These are phyloP conservation scores for Nephelium lappaceum DNA, from an alignment of 345 rosid genomes.

Conservation along the genomic window DNA sequence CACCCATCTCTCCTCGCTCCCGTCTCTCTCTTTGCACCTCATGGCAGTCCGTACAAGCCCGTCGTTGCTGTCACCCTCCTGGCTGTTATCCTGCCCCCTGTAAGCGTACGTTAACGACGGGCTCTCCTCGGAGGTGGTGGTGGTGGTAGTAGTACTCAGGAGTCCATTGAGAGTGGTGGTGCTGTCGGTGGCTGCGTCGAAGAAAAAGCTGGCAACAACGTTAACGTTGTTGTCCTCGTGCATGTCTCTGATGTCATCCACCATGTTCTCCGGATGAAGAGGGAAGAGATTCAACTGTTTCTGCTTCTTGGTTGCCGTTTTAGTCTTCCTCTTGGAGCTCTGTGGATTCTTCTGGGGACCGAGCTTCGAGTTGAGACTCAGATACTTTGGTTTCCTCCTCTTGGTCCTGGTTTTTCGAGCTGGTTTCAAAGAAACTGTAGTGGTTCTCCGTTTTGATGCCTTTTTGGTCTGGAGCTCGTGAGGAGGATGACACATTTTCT, in stretches of 20 bases:
- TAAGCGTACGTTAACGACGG: slow-evolving; percentile 26
- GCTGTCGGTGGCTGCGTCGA: slow-evolving; percentile 48
- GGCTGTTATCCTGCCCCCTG: slow-evolving; percentile 5
- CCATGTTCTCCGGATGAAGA: slow-evolving; percentile 40
- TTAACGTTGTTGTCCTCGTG: slow-evolving; percentile 41
- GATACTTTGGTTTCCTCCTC: slow-evolving; percentile 66
- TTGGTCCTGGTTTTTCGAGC: slow-evolving; percentile 59
- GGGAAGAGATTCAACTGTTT: slow-evolving; percentile 45
- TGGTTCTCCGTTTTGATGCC: background rate
- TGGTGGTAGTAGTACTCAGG: slow-evolving; percentile 35
- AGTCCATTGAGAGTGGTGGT: slow-evolving; percentile 62
- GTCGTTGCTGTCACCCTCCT: background rate
- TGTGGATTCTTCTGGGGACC: slow-evolving; percentile 24
- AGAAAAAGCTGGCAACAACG: slow-evolving; percentile 53
- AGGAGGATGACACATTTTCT: slow-evolving; percentile 15
- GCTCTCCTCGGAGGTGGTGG: slow-evolving; percentile 21
- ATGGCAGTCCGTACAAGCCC: slow-evolving; percentile 64
- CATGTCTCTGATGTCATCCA: slow-evolving; percentile 24
- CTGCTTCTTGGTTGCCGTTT: slow-evolving; percentile 15
- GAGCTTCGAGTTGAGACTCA: slow-evolving; percentile 58
- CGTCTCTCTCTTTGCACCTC: slow-evolving; percentile 58
- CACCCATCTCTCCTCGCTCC: slow-evolving; percentile 79
- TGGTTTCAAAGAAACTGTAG: slow-evolving; percentile 21
- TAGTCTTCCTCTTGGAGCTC: background rate
- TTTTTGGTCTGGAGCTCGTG: background rate